Percentiles rank a stretch among this genome's conserved stretches.
Evolutionary conservation across 1,139 yeast genomes (phyloP).

Genomic region (Suhomyces ambrosiae): DNA sequence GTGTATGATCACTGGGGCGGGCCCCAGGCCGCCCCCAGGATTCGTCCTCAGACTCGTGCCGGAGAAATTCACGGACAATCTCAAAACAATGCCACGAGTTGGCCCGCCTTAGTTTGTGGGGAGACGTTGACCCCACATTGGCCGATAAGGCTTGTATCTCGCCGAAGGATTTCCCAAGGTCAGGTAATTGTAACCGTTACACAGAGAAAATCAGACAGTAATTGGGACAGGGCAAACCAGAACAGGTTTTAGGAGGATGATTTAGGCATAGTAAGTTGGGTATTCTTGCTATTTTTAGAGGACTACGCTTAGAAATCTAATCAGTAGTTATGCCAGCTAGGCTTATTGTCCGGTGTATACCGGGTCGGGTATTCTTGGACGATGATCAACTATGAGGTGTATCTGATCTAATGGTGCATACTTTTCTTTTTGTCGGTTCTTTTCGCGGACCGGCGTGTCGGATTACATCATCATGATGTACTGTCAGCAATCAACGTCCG

Average conservation of each 20-base stretch:
- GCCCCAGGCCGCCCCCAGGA: background rate
- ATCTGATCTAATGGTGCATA: background rate
- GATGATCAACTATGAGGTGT: no score
- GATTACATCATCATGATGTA: conserved; percentile 1
- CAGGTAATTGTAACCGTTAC: no score
- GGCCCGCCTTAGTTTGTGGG: conserved; percentile 5
- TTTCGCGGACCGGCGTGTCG: background rate
- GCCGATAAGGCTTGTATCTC: no score
- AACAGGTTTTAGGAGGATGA: no score
- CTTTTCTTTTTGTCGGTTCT: background rate
- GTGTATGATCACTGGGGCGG: background rate
- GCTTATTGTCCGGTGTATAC: no score
- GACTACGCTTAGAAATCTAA: background rate
- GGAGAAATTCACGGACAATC: conserved; percentile 3
- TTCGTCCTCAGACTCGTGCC: background rate
- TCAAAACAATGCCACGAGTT: background rate
- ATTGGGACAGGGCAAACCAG: no score
- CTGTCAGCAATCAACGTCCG: background rate
- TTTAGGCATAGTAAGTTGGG: no score
- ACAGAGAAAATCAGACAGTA: no score
- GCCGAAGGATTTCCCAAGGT: no score
- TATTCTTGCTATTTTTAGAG: no score
- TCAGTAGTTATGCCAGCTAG: background rate
- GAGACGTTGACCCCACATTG: background rate
- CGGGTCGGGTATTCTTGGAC: no score